Conservation (phyloP, 2,329 filamentous ascomycete species). For the Elsinoe necatrix region DNA sequence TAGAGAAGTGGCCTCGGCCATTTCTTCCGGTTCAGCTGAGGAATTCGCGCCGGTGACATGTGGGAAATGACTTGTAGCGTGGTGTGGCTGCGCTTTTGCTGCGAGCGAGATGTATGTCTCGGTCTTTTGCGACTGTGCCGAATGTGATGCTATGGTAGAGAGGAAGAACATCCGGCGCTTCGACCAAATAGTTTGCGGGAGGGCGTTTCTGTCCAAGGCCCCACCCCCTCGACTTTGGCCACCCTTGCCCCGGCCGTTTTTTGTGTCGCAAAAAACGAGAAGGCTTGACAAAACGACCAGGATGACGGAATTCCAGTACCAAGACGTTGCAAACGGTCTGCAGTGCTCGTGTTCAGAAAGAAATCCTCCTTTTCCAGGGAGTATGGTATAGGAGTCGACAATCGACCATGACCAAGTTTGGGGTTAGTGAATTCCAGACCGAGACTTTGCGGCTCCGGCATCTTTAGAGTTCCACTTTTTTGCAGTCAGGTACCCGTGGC, state of each 20-base stretch:
- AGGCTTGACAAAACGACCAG: conserved; percentile 9
- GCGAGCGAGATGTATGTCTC: conserved; percentile 11
- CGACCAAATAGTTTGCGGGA: conserved; percentile 11
- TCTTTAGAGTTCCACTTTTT: background rate
- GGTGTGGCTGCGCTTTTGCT: conserved; percentile 4
- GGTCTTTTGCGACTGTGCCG: conserved; percentile 8
- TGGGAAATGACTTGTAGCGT: conserved; percentile 5
- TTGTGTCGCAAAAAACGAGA: conserved; percentile 7
- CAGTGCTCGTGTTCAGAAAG: background rate
- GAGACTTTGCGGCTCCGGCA: conserved; percentile 6
- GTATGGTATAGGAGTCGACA: background rate
- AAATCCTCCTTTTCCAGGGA: background rate
- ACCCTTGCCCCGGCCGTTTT: background rate
- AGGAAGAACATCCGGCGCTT: conserved; percentile 8
- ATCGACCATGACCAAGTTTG: background rate
- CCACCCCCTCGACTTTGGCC: conserved; percentile 2
- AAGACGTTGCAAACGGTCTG: background rate
- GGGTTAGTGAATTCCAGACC: background rate
- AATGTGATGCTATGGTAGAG: background rate
- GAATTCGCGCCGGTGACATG: background rate
- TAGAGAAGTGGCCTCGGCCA: background rate
- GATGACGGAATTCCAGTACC: background rate
- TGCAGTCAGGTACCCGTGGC: conserved; percentile 9
- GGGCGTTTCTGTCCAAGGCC: conserved; percentile 3
- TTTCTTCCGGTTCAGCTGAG: background rate